These are phyloP conservation scores for Linaria vulgaris DNA, from an alignment of 257 asterid species.

Conservation along the genomic window DNA sequence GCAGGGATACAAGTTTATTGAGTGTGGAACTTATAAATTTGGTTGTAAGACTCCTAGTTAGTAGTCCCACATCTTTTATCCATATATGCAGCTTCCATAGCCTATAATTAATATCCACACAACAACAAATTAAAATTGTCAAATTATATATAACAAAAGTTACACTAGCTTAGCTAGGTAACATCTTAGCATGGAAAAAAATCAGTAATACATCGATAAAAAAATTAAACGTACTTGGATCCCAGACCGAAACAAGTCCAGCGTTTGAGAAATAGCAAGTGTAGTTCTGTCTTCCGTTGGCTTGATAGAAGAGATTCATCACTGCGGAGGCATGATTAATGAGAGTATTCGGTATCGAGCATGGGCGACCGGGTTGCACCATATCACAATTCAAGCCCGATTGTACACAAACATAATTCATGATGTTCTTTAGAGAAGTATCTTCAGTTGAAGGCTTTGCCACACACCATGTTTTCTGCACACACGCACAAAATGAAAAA, in stretches of 20 bases:
- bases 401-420: conserved; percentile 44
- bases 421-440: conserved; percentile 2
- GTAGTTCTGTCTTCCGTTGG: conserved; percentile 38
- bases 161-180: too few relatives aligned
- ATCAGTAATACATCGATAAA: too few relatives aligned
- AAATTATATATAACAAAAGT: background rate
- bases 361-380: conserved; percentile 35
- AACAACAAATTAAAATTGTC: too few relatives aligned
- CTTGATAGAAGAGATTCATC: conserved; percentile 55
- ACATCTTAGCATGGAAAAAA: too few relatives aligned
- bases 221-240: conserved; percentile 44
- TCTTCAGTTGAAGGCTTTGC: conserved; percentile 53
- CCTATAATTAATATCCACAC: too few relatives aligned
- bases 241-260: conserved; percentile 38
- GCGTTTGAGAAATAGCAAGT: conserved; percentile 41
- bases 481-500: background rate
- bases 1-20: too few relatives aligned
- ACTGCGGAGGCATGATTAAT: conserved; percentile 60
- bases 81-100: too few relatives aligned
- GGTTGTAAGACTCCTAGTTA: too few relatives aligned
- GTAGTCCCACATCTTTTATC: too few relatives aligned
- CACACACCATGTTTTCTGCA: conserved; percentile 61
- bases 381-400: conserved; percentile 34
- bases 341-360: conserved; percentile 38
- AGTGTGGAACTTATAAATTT: too few relatives aligned